Conservation (phyloP, 2,329 filamentous ascomycete genomes). For the Pestalotiopsis fici region DNA sequence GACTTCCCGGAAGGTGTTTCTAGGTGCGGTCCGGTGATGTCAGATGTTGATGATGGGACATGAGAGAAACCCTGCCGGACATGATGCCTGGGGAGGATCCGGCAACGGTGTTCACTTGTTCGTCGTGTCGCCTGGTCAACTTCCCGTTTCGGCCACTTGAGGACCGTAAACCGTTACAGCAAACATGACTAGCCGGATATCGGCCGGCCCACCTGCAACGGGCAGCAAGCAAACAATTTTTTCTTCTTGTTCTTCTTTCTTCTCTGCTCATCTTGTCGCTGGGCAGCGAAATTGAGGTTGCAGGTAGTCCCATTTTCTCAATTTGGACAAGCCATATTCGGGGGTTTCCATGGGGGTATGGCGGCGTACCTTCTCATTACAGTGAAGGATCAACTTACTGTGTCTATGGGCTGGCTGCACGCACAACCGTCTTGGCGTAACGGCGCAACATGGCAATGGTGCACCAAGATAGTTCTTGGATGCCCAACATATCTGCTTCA, state of each 20-base stretch:
- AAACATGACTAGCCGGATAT: not conserved
- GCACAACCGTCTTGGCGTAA: not conserved
- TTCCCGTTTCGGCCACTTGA: conserved; percentile 1
- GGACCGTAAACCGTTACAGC: conserved; percentile 2
- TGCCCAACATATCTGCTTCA: not conserved
- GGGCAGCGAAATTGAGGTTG: not conserved
- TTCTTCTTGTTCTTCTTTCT: not conserved
- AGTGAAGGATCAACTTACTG: not conserved
- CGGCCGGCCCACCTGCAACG: not conserved
- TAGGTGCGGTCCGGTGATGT: conserved; percentile 1
- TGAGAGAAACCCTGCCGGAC: not conserved
- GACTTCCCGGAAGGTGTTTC: conserved; percentile 7
- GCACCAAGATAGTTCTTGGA: not conserved
- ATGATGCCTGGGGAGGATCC: conserved; percentile 7
- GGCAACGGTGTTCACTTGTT: conserved; percentile 7
- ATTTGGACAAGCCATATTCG: not conserved
- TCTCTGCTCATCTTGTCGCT: not conserved
- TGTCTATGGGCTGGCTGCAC: not conserved
- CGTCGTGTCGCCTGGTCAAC: not conserved
- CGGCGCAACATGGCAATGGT: not conserved
- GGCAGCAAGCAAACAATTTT: not conserved
- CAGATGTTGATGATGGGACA: not conserved
- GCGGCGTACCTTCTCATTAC: not conserved
- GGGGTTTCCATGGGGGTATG: not conserved
- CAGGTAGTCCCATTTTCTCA: not conserved